These are phyloP conservation scores for Chrysopogon serrulatus DNA, from an alignment of 176 grass and related monocot species.

Conservation along the genomic window DNA sequence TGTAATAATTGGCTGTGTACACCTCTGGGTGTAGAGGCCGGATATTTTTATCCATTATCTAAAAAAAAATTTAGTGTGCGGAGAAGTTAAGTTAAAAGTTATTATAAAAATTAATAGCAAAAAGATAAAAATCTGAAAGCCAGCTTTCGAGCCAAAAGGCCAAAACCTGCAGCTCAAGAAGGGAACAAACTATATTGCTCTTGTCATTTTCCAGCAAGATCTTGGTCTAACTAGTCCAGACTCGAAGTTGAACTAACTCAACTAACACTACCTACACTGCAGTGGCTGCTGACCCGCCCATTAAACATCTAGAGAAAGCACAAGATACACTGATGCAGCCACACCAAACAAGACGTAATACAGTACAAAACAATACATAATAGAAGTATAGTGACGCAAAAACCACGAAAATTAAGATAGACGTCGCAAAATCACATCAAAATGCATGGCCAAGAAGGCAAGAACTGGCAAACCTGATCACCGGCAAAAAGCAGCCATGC, in stretches of 20 bases:
- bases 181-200: neutral
- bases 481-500: constrained; percentile 77
- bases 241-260: constrained; percentile 29
- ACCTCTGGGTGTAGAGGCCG: too few species aligned
- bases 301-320: neutral
- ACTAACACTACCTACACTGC: neutral
- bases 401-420: neutral
- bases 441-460: constrained; percentile 14
- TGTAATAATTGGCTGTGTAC: too few species aligned
- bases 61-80: too few species aligned
- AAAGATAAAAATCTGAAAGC: neutral
- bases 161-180: neutral
- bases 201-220: neutral
- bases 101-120: too few species aligned
- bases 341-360: neutral
- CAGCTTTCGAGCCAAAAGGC: too few species aligned
- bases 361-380: neutral
- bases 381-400: neutral
- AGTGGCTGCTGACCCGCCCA: neutral
- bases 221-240: neutral
- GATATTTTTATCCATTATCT: too few species aligned
- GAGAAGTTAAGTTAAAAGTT: too few species aligned
- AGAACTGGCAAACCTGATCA: constrained; percentile 57
- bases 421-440: constrained; percentile 10
- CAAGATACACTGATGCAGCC: neutral